Base-by-base conservation (phyloP, 345 rosid species). In the Syzygium aqueum region DNA sequence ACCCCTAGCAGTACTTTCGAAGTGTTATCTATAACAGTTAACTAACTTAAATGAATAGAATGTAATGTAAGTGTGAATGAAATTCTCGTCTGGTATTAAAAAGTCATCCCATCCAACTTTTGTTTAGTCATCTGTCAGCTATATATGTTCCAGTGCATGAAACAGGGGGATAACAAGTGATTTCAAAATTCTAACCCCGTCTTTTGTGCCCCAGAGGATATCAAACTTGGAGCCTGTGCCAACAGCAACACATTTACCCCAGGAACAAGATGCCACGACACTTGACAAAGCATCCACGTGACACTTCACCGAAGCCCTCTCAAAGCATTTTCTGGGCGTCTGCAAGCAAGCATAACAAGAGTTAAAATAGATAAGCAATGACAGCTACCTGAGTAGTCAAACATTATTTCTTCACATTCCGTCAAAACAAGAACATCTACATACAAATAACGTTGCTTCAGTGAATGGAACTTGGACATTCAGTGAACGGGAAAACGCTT, bases 181-280 rank as follows among this genome's bases (percentile, higher is more conserved):
- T 28, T 87, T 33, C 84, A 87, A 78, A 59, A 87, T 77, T 52
- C 19, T 53, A 54, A 57, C 57, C 86, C 92, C 95, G 94, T 93
- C 94, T 85, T 93, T 90, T 84, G 89, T 87, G 89, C 92, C 93
- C 98, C 96, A 96, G 2, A 97, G 92, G 53, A 97, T 51, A 87
- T 97, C 99, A 90, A 97, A 97, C 50, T 91, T 91, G 51, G 99
- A 94, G 49, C 99, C 99, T 57, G 99, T 97, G 80, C 99, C 99
- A 84, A 97, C 99, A 52, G 95, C 95, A 56, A 97, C 99, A 15
- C 88, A 90, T 85, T 96, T 96, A 9, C 99, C 99, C 99, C 99
- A 97, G 10, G 99, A 94, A 90, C 98, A 95, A 85, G 99, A 94
- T 6, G 98, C 98, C 90, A 96, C 99, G 4, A 95, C 89, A 77